phyloP scores from a whole-genome alignment of 139 green algal species.

The Parachlorella kessleri region DNA sequence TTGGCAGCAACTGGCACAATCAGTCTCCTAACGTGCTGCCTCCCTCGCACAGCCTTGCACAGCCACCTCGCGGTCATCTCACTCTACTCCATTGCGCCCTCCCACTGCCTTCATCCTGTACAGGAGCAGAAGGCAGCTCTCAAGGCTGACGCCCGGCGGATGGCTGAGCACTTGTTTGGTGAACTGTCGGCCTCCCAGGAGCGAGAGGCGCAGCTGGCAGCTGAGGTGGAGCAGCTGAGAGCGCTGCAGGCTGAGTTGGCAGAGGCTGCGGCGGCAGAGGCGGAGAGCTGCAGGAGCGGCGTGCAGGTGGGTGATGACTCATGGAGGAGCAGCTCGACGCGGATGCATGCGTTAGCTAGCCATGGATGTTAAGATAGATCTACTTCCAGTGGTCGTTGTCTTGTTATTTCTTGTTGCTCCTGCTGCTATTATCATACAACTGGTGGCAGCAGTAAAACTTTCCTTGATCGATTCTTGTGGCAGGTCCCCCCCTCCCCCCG shows the following conservation, averaged over 20 bases:
- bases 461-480: too few species aligned
- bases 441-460: not conserved
- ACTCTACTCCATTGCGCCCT: not conserved
- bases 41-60: too few species aligned
- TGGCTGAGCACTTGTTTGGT: not conserved
- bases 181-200: not conserved
- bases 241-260: not conserved
- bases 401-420: not conserved
- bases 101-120: not conserved
- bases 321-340: too few species aligned
- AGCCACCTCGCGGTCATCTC: too few species aligned
- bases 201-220: not conserved
- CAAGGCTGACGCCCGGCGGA: not conserved
- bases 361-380: not conserved
- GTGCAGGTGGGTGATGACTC: not conserved
- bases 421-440: not conserved
- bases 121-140: not conserved
- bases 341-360: not conserved
- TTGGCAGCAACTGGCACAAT: too few species aligned
- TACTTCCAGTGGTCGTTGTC: not conserved
- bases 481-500: too few species aligned
- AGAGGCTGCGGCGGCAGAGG: not conserved
- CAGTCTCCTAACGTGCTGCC: not conserved
- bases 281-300: not conserved
- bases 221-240: not conserved